Percentiles rank a stretch among this genome's conserved stretches.
phyloP scores from a whole-genome alignment of 345 rosid genomes.

The Melastoma malabathricum region DNA sequence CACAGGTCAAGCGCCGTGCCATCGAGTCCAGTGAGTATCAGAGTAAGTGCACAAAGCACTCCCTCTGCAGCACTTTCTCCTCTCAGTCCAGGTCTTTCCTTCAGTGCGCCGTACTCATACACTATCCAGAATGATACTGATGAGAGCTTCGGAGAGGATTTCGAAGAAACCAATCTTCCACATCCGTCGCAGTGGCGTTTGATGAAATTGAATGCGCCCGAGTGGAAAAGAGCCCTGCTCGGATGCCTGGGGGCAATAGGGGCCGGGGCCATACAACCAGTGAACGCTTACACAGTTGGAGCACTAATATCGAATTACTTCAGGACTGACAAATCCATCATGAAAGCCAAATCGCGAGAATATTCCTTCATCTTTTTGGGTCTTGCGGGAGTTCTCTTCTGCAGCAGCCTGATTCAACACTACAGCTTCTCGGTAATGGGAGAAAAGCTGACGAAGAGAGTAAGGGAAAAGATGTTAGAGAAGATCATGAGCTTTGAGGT shows the following conservation, averaged over 20 bases:
- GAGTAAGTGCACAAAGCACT: constrained; percentile 26
- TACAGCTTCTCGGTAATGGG: constrained; percentile 53
- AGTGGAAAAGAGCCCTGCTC: constrained; percentile 30
- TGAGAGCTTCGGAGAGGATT: constrained; percentile 19
- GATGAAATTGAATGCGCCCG: constrained; percentile 44
- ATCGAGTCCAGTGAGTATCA: constrained; percentile 30
- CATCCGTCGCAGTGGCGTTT: constrained; percentile 50
- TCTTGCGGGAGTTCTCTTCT: constrained; percentile 34
- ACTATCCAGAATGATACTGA: constrained; percentile 28
- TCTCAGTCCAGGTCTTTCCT: constrained; percentile 44
- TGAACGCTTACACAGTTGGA: constrained; percentile 57
- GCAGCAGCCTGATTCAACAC: constrained; percentile 42
- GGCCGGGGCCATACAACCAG: constrained; percentile 51
- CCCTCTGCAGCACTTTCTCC: constrained; percentile 41
- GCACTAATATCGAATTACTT: constrained; percentile 45
- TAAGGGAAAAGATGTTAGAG: constrained; percentile 34
- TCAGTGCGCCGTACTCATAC: constrained; percentile 47
- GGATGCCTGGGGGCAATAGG: constrained; percentile 55
- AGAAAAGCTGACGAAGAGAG: constrained; percentile 49
- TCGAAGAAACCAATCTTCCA: constrained; percentile 12
- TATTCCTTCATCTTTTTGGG: constrained; percentile 41
- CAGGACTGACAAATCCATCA: constrained; percentile 20
- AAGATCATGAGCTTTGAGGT: constrained; percentile 52
- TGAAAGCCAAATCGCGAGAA: constrained; percentile 28
- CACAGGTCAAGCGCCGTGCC: constrained; percentile 11